phyloP scores from a whole-genome alignment of 352 stramenopile genomes.

The Phytophthora macrochlamydospora region DNA sequence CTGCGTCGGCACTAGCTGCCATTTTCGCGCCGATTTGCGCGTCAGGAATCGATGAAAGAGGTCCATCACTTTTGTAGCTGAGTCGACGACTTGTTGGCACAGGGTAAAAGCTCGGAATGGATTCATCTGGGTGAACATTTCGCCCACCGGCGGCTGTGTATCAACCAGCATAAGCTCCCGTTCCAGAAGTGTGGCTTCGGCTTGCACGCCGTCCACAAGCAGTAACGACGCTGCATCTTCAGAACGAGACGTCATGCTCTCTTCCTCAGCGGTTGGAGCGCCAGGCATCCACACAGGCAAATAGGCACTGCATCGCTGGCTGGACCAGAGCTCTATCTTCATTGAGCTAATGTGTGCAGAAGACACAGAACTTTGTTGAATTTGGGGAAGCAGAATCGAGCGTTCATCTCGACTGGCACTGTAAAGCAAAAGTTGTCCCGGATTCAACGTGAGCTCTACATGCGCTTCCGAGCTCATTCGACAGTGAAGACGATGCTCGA shows the following conservation, averaged over 20 bases:
- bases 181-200: slow-evolving; percentile 66
- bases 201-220: slow-evolving; percentile 56
- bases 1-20: slow-evolving; percentile 32
- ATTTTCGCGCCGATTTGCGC: slow-evolving; percentile 31
- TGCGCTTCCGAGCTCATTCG: slow-evolving; percentile 37
- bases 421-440: slow-evolving; percentile 40
- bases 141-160: slow-evolving; percentile 20
- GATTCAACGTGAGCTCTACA: slow-evolving; percentile 54
- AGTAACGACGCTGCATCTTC: slow-evolving; percentile 60
- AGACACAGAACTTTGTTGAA: slow-evolving; percentile 9
- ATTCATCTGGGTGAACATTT: slow-evolving; percentile 41
- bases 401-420: slow-evolving; percentile 29
- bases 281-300: slow-evolving; percentile 69
- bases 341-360: slow-evolving; percentile 24
- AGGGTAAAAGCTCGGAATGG: slow-evolving; percentile 45
- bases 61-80: slow-evolving; percentile 48
- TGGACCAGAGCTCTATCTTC: slow-evolving; percentile 44
- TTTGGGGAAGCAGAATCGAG: slow-evolving; percentile 31
- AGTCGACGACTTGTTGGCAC: slow-evolving; percentile 40
- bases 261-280: slow-evolving; percentile 50
- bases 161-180: slow-evolving; percentile 55
- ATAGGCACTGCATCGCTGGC: slow-evolving; percentile 58
- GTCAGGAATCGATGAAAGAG: slow-evolving; percentile 41
- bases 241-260: slow-evolving; percentile 60
- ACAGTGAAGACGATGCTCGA: slow-evolving; percentile 58